phyloP scores from a whole-genome alignment of 352 stramenopile genomes.

The Globisporangium canariense region DNA sequence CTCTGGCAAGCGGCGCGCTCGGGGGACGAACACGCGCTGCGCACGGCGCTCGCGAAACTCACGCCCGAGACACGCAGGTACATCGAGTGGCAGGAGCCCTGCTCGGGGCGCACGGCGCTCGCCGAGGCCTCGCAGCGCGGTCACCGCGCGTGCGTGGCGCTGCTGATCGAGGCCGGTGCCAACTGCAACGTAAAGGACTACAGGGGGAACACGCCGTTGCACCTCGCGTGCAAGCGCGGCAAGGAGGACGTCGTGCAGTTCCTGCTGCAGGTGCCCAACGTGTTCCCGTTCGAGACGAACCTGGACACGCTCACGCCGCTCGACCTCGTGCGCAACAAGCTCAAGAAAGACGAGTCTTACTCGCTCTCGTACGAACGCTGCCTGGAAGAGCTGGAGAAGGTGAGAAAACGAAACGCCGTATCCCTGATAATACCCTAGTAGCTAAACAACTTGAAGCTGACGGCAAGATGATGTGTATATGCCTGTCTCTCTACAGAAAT shows the following conservation, averaged over 20 bases:
- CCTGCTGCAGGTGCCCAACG: constrained; percentile 32
- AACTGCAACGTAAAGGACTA: constrained; percentile 51
- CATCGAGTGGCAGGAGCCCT: constrained; percentile 59
- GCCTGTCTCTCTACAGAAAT: constrained; percentile 27
- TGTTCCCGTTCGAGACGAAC: constrained; percentile 47
- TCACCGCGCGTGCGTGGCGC: constrained; percentile 38
- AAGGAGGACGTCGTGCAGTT: constrained; percentile 37
- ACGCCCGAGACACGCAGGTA: constrained; percentile 36
- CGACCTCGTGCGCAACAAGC: constrained; percentile 36
- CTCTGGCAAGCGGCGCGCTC: constrained; percentile 47
- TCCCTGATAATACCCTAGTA: not conserved
- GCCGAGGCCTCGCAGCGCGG: constrained; percentile 38
- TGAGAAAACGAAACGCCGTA: not conserved
- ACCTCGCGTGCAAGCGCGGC: constrained; percentile 48
- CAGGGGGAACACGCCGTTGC: constrained; percentile 49
- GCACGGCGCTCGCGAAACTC: constrained; percentile 28
- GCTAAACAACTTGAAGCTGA: not conserved
- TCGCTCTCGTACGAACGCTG: constrained; percentile 34
- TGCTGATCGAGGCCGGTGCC: constrained; percentile 40
- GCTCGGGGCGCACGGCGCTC: constrained; percentile 40
- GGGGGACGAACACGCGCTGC: constrained; percentile 36
- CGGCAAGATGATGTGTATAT: constrained; percentile 10
- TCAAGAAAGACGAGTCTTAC: constrained; percentile 23
- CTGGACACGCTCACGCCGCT: constrained; percentile 42
- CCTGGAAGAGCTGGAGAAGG: constrained; percentile 59